Conservation (phyloP, 2,329 filamentous ascomycete genomes). For the Thielaviopsis euricoi region DNA sequence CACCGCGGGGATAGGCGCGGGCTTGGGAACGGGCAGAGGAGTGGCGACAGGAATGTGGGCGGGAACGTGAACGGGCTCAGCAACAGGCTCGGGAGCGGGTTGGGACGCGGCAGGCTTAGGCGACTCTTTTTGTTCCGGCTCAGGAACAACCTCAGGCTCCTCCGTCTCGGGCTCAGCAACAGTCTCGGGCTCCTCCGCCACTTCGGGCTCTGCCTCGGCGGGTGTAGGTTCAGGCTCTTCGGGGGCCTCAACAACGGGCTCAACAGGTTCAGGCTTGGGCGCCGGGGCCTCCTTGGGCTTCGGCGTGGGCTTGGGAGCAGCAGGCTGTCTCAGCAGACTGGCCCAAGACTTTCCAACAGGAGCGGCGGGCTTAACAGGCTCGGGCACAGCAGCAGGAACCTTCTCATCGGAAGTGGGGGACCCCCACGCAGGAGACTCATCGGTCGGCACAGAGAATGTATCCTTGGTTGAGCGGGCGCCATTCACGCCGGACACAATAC, state of each 20-base stretch:
- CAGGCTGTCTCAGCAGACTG: constrained; percentile 52
- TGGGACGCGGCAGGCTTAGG: constrained; percentile 19
- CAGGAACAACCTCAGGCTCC: constrained; percentile 20
- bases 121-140: constrained; percentile 20
- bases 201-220: constrained; percentile 12
- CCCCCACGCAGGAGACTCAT: constrained; percentile 42
- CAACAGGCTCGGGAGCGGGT: constrained; percentile 21
- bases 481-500: constrained; percentile 41
- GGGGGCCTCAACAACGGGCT: constrained; percentile 18
- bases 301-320: constrained; percentile 39
- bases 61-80: constrained; percentile 42
- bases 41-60: constrained; percentile 55
- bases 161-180: constrained; percentile 1
- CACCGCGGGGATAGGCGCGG: constrained; percentile 59
- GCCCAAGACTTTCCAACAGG: constrained; percentile 50
- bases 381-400: constrained; percentile 20
- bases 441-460: constrained; percentile 48
- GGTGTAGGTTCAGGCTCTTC: constrained; percentile 9
- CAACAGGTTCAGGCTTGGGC: constrained; percentile 24
- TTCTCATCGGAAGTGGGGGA: constrained; percentile 5
- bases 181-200: background rate
- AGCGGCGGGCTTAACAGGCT: constrained; percentile 24
- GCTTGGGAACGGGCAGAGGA: constrained; percentile 61
- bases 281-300: constrained; percentile 34
- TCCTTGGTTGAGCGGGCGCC: constrained; percentile 40